phyloP scores from a whole-genome alignment of 2,329 filamentous ascomycete genomes.

The Fusarium oligoseptatum region DNA sequence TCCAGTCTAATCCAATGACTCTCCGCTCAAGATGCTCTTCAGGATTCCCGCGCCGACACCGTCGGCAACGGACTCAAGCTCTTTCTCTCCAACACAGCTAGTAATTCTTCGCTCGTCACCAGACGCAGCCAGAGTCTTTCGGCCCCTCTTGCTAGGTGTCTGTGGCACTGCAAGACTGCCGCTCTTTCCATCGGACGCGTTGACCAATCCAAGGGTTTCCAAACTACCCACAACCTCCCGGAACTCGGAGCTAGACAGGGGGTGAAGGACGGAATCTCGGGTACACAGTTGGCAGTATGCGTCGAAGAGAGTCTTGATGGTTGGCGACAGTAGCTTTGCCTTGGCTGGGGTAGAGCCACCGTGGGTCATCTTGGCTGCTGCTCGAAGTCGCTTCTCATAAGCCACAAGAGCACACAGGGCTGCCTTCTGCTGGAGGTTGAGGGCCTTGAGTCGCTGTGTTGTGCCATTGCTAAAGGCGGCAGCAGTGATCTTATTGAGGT shows the following conservation, averaged over 20 bases:
- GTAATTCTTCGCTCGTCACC: slow-evolving; percentile 83
- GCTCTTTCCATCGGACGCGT: slow-evolving; percentile 76
- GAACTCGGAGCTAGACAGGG: slow-evolving; percentile 92
- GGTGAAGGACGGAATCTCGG: slow-evolving; percentile 88
- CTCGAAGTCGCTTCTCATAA: slow-evolving; percentile 81
- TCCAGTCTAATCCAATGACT: slow-evolving; percentile 64
- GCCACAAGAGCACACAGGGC: slow-evolving; percentile 90
- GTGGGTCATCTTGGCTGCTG: slow-evolving; percentile 57
- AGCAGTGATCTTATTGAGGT: slow-evolving; percentile 92
- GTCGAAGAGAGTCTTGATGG: slow-evolving; percentile 85
- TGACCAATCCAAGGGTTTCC: slow-evolving; percentile 87
- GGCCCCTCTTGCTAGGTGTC: slow-evolving; percentile 79
- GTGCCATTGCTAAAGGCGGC: slow-evolving; percentile 92
- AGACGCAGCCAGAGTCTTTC: slow-evolving; percentile 66
- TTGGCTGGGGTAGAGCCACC: slow-evolving; percentile 71
- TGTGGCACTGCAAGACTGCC: slow-evolving; percentile 74
- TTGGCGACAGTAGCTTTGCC: slow-evolving; percentile 74
- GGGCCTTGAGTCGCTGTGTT: slow-evolving; percentile 82
- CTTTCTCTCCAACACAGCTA: slow-evolving; percentile 83
- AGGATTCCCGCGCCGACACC: slow-evolving; percentile 72
- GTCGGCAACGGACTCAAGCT: slow-evolving; percentile 79
- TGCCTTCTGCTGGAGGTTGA: slow-evolving; percentile 97
- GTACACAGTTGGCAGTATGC: slow-evolving; percentile 87
- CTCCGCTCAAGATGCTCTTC: slow-evolving; percentile 72
- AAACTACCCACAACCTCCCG: slow-evolving; percentile 91